phyloP scores from a whole-genome alignment of 345 rosid genomes.

The Brassica nigra region DNA sequence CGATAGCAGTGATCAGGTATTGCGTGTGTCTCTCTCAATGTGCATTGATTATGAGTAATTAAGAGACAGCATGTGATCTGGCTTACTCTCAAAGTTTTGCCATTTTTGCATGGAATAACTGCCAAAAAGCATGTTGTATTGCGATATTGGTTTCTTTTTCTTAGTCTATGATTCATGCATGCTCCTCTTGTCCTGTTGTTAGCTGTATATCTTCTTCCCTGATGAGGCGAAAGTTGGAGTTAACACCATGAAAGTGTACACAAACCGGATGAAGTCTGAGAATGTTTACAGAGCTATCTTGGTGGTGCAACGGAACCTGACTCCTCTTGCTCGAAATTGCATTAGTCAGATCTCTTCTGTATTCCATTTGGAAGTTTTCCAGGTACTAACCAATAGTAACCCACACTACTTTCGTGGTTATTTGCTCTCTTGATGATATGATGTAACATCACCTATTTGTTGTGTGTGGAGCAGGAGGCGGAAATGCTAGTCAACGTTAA shows the following conservation, averaged over 20 bases:
- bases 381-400: slow-evolving; percentile 46
- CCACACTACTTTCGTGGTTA: not conserved
- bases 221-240: slow-evolving; percentile 85
- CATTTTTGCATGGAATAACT: not conserved
- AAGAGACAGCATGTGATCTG: not conserved
- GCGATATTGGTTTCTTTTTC: not conserved
- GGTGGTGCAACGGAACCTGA: slow-evolving; percentile 80
- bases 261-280: slow-evolving; percentile 80
- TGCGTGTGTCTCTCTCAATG: not conserved
- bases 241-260: slow-evolving; percentile 88
- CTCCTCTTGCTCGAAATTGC: slow-evolving; percentile 83
- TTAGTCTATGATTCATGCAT: not conserved
- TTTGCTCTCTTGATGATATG: not conserved
- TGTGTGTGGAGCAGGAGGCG: slow-evolving; percentile 49
- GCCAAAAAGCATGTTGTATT: not conserved
- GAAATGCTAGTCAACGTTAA: slow-evolving; percentile 75
- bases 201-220: slow-evolving; percentile 89
- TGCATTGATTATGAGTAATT: not conserved
- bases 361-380: slow-evolving; percentile 84
- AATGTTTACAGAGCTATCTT: slow-evolving; percentile 77
- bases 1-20: slow-evolving; percentile 66
- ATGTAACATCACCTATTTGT: not conserved
- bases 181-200: not conserved
- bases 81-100: not conserved
- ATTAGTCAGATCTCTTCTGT: slow-evolving; percentile 65